phyloP scores from a whole-genome alignment of 2,329 filamentous ascomycete species.

The Amauroascus niger region DNA sequence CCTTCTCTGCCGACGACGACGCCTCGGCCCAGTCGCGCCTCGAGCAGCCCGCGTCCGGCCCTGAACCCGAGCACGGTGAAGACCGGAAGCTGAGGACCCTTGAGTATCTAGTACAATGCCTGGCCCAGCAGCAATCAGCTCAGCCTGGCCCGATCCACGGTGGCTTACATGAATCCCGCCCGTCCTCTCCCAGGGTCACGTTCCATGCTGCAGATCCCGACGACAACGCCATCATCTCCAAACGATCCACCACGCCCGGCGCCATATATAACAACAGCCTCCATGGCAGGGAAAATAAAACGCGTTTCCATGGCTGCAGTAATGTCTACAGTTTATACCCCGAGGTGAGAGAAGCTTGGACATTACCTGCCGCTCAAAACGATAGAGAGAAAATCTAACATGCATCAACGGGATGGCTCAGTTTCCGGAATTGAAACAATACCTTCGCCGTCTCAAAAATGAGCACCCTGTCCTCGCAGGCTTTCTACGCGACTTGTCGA shows the following conservation, averaged over 20 bases:
- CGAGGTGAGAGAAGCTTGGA: constrained; percentile 25
- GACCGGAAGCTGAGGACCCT: not conserved
- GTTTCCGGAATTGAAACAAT: constrained; percentile 32
- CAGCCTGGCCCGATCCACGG: not conserved
- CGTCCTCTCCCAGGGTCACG: constrained; percentile 18
- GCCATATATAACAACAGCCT: constrained; percentile 30
- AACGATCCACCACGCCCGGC: constrained; percentile 17
- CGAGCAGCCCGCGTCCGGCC: not conserved
- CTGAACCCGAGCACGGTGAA: not conserved
- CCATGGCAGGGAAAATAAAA: constrained; percentile 32
- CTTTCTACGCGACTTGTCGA: constrained; percentile 28
- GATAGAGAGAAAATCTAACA: too few species aligned
- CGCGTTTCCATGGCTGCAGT: constrained; percentile 35
- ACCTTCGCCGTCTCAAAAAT: constrained; percentile 31
- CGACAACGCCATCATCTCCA: constrained; percentile 11
- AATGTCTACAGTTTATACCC: constrained; percentile 33
- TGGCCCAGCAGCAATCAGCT: not conserved
- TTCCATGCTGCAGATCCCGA: constrained; percentile 24
- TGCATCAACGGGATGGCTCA: constrained; percentile 14
- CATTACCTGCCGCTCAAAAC: not conserved
- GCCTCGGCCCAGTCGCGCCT: not conserved
- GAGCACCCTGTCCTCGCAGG: constrained; percentile 29
- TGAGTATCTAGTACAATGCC: not conserved
- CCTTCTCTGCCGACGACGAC: not conserved
- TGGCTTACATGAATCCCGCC: constrained; percentile 7